These are phyloP conservation scores for Pseudohalonectria lignicola DNA, from an alignment of 2,329 filamentous ascomycete genomes.

Conservation along the genomic window DNA sequence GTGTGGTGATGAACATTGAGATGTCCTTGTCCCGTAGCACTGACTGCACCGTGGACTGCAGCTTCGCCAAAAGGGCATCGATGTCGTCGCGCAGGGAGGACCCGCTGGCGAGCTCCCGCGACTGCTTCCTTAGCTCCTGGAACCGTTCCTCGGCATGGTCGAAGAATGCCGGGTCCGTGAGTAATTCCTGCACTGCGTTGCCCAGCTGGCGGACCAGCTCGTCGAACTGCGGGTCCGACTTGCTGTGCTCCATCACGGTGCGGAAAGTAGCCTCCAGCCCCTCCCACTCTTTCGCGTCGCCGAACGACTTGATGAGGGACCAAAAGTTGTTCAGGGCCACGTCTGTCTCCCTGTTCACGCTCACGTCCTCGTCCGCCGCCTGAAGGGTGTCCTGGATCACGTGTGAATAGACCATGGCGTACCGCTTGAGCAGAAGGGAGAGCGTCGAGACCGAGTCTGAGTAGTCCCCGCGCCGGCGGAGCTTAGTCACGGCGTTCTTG, in stretches of 20 bases:
- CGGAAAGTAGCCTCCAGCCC: constrained; percentile 58
- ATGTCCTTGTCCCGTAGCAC: constrained; percentile 64
- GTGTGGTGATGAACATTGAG: constrained; percentile 54
- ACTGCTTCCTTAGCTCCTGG: constrained; percentile 37
- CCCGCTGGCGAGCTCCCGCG: constrained; percentile 53
- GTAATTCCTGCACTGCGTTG: constrained; percentile 64
- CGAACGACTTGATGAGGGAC: constrained; percentile 70
- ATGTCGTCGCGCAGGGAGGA: constrained; percentile 63
- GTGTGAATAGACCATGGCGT: constrained; percentile 66
- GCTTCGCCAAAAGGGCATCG: constrained; percentile 58
- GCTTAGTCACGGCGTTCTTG: constrained; percentile 62
- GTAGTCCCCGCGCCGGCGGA: constrained; percentile 72
- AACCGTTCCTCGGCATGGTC: constrained; percentile 54
- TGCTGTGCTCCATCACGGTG: constrained; percentile 59
- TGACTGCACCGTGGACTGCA: constrained; percentile 55
- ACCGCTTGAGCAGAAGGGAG: constrained; percentile 63
- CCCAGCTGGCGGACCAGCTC: constrained; percentile 63
- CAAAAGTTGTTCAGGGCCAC: constrained; percentile 71
- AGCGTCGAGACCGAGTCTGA: constrained; percentile 75
- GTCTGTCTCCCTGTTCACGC: constrained; percentile 65
- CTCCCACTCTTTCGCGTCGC: constrained; percentile 65
- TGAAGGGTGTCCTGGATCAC: constrained; percentile 57
- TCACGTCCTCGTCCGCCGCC: constrained; percentile 57
- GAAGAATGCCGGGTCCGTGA: constrained; percentile 81
- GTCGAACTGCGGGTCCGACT: constrained; percentile 70